Evolutionary conservation across 2,329 filamentous ascomycete genomes (phyloP), one percentile per base, ranked within the genome.

Genomic region (Trichoderma polysporum): DNA sequence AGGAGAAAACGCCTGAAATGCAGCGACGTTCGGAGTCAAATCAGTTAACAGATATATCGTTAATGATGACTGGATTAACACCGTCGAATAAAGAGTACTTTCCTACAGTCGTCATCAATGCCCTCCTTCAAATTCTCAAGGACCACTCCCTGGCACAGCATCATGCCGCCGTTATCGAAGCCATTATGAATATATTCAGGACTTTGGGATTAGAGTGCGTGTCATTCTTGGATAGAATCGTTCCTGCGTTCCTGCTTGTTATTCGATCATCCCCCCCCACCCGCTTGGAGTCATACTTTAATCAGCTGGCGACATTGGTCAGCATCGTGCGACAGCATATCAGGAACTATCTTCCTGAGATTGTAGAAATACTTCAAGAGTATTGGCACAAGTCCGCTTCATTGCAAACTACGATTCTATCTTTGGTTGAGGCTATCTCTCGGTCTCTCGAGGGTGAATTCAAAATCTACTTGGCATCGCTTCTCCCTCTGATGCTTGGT

Each of bases 51-150:
- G 95, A 99, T 78, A 96, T 99, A 53, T 95, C 94, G 3, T 85
- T 99, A 33, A 98, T 99, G 84, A 99, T 99, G 94, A 93, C 92
- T 49, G 95, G 96, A 15, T 84, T 97, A 47, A 98, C 94, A 0
- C 96, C 95, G 0, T 98, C 94, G 0, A 97, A 92, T 74, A 97
- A 99, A 75, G 95, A 99, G 74, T 99, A 99, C 78, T 99, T 97
- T 75, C 95, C 95, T 0, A 99, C 95, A 0, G 93, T 99, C 19
- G 95, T 97, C 54, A 97, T 99, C 76, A 97, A 97, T 74, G 96
- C 95, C 1, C 85, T 99, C 12, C 88, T 99, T 74, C 90, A 93
- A 66, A 94, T 99, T 71, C 81, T 99, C 39, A 96, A 94, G 74
- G 95, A 99, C 72, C 89, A 90, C 29, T 98, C 95, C 0, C 83